Base-by-base conservation (phyloP, 768 basidiomycete genomes). In the Galerina sulciceps region DNA sequence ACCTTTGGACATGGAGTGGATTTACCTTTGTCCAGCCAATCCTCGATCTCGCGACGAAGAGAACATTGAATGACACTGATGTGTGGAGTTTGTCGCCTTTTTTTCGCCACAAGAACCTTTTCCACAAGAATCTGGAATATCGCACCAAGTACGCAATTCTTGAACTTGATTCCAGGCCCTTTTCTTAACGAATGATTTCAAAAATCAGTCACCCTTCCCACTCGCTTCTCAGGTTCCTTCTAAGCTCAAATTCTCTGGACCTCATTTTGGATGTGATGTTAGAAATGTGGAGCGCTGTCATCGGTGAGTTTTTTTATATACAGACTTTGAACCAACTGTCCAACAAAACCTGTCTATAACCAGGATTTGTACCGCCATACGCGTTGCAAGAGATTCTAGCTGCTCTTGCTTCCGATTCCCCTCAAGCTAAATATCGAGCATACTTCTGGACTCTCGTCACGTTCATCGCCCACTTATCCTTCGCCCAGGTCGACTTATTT, bases 31-130 rank as follows among this genome's bases (percentile, higher is more conserved):
- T 89, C 6, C 80, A 86, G 60, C 88, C 88, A 4, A 74, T 90
- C 20, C 79, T 89, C 59, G 65, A 75, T 48, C 69, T 87, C 17
- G 83, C 87, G 0, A 76, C 70, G 57, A 71, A 72, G 41, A 75
- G 81, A 53, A 87, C 86, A 6, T 69, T 83, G 20, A 73, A 81
- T 34, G 81, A 81, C 38, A 57, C 38, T 10, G 81, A 90, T 65
- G 82, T 89, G 6, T 90, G 88, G 88, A 71, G 67, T 10, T 73
- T 90, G 31, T 88, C 88, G 3, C 89, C 88, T 0, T 88, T 81
- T 60, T 88, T 90, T 70, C 77, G 76, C 23, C 88, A 90, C 67
- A 84, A 82, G 63, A 88, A 86, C 63, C 74, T 90, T 11, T 90
- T 89, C 69, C 76, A 71, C 40, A 90, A 89, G 69, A 85, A 78